These are phyloP conservation scores for Hyaloscypha finlandica DNA, from an alignment of 495 filamentous ascomycete genomes.

Conservation along the genomic window DNA sequence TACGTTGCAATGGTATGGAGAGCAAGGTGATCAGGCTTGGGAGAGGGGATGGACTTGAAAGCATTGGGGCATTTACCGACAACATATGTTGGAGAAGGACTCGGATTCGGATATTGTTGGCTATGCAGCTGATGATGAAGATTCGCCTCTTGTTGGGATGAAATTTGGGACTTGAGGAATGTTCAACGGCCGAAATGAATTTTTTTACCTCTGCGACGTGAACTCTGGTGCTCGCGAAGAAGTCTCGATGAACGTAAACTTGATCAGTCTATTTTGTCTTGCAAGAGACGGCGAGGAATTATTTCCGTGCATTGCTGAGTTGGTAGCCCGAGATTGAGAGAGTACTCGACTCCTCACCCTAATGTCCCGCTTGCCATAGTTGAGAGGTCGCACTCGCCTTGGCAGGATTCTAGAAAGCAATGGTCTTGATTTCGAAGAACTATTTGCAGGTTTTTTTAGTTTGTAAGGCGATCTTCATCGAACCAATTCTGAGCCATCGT, in stretches of 20 bases:
- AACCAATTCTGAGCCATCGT: too few species aligned
- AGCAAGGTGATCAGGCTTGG: background rate
- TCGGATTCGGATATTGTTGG: background rate
- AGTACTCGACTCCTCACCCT: background rate
- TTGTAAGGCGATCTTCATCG: too few species aligned
- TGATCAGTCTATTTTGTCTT: background rate
- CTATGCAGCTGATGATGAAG: background rate
- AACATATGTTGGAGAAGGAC: background rate
- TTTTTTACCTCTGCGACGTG: background rate
- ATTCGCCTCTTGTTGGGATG: background rate
- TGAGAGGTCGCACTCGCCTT: background rate
- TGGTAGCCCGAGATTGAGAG: background rate
- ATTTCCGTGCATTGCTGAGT: background rate
- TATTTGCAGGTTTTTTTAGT: too few species aligned
- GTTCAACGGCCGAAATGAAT: background rate
- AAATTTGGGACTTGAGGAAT: background rate
- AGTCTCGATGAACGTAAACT: too few species aligned
- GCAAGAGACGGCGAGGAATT: background rate
- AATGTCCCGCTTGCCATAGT: too few species aligned
- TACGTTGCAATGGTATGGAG: too few species aligned
- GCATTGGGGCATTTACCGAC: too few species aligned
- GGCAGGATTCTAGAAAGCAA: background rate
- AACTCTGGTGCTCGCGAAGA: too few species aligned
- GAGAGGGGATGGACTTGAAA: background rate
- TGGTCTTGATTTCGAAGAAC: background rate